A percentile compares a stretch with the other conserved stretches of the same genome.
These are phyloP conservation scores for Capsella rubella DNA, from an alignment of 441 rosid genomes.

Conservation along the genomic window DNA sequence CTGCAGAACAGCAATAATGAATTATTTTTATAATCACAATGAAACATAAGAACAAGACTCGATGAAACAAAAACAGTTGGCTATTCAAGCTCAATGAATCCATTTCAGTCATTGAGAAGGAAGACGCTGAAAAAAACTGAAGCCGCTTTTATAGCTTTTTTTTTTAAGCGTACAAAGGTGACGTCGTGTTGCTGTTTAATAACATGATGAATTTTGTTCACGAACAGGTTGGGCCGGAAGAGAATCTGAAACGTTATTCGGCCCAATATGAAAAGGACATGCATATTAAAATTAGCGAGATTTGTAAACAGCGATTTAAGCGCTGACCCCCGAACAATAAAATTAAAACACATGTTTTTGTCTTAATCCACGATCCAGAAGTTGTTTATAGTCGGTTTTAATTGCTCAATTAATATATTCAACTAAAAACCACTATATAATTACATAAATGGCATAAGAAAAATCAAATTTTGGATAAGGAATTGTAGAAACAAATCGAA, in stretches of 20 bases:
- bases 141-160: no score
- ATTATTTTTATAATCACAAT: not conserved
- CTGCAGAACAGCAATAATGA: not conserved
- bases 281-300: not conserved
- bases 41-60: no score
- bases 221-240: slow-evolving; percentile 3
- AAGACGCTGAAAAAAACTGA: no score
- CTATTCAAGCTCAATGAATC: not conserved
- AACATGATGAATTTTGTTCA: not conserved
- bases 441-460: not conserved
- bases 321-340: not conserved
- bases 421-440: not conserved
- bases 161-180: not conserved
- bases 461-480: not conserved
- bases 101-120: no score
- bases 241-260: not conserved
- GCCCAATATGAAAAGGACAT: not conserved
- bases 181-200: not conserved
- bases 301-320: slow-evolving; percentile 7
- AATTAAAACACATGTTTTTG: slow-evolving; percentile 30
- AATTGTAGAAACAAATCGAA: not conserved
- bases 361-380: slow-evolving; percentile 35
- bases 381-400: not conserved
- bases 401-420: not conserved
- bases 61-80: not conserved